Base-by-base conservation (phyloP, 495 filamentous ascomycete genomes). In the Apodospora peruviana region DNA sequence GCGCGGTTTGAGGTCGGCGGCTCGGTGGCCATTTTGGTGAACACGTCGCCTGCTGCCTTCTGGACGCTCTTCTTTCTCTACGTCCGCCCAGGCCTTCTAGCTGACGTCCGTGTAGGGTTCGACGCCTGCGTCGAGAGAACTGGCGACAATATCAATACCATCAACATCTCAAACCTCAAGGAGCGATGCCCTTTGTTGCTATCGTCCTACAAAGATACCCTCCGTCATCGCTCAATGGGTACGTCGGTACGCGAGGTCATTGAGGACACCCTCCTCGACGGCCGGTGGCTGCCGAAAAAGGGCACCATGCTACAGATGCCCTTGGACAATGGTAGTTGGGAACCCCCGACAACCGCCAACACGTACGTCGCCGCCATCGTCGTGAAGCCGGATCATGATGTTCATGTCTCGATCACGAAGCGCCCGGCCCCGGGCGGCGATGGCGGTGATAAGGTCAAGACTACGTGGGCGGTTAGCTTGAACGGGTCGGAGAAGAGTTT, bases 21-120 rank as follows among this genome's bases (percentile, higher is more conserved):
- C 21, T 56, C 53, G 0, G 51, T 75, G 25, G 76, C 62, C 0
- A 47, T 77, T 17, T 44, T 78, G 2, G 69, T 68, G 17, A 79
- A 76, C 50, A 77, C 72, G 1, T 57, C 66, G 21, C 74, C 74
- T 2, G 56, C 72, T 14, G 52, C 58, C 4, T 78, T 77, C 54
- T 77, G 74, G 74, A 51, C 67, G 14, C 48, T 77, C 3, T 69
- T 69, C 34, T 62, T 70, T 24, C 20, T 75, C 0, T 70, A 60
- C 51, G 68, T 66, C 5, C 51, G 69, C 22, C 63, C 70, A 0
- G 48, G 52, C 2, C 53, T 77, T 1, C 65, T 77, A 0, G 39
- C 61, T 0, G 16, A 46, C 0, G 22, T 46, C 34, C 43, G 43
- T 7, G 18, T 3, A 7, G 43, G 37, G 20, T 45, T 55, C 29